phyloP scores from a whole-genome alignment of 306 rosid species.

The Crotalaria pallida region DNA sequence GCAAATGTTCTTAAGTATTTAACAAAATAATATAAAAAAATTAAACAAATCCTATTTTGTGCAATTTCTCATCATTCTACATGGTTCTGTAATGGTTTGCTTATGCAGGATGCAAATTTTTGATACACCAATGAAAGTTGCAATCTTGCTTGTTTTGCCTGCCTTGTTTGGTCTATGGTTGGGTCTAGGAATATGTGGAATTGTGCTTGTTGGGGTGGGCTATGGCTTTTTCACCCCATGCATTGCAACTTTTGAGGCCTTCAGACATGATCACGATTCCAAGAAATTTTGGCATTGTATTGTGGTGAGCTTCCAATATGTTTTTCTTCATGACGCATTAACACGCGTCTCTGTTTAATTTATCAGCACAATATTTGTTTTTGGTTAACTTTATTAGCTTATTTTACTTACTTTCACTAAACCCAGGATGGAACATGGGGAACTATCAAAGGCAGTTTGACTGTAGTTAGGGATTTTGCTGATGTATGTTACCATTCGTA shows the following conservation, averaged over 20 bases:
- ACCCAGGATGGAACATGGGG: slow-evolving; percentile 80
- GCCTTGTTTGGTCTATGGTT: slow-evolving; percentile 76
- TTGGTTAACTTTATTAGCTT: not conserved
- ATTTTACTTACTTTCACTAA: not conserved
- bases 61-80: not conserved
- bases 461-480: slow-evolving; percentile 80
- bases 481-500: slow-evolving; percentile 76
- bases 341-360: slow-evolving; percentile 2
- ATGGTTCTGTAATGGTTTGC: not conserved
- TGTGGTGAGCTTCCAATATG: slow-evolving; percentile 36
- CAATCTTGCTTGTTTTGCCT: slow-evolving; percentile 60
- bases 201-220: slow-evolving; percentile 67
- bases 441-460: slow-evolving; percentile 73
- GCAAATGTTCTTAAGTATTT: too few species aligned
- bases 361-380: not conserved
- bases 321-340: not conserved
- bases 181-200: slow-evolving; percentile 73
- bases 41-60: too few species aligned
- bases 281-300: slow-evolving; percentile 53
- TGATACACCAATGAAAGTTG: slow-evolving; percentile 66
- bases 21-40: too few species aligned
- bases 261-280: slow-evolving; percentile 53
- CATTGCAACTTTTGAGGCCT: slow-evolving; percentile 88
- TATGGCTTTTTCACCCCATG: slow-evolving; percentile 85
- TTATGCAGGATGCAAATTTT: slow-evolving; percentile 48